phyloP scores from a whole-genome alignment of 352 stramenopile genomes.

The Blastocystis sp. region DNA sequence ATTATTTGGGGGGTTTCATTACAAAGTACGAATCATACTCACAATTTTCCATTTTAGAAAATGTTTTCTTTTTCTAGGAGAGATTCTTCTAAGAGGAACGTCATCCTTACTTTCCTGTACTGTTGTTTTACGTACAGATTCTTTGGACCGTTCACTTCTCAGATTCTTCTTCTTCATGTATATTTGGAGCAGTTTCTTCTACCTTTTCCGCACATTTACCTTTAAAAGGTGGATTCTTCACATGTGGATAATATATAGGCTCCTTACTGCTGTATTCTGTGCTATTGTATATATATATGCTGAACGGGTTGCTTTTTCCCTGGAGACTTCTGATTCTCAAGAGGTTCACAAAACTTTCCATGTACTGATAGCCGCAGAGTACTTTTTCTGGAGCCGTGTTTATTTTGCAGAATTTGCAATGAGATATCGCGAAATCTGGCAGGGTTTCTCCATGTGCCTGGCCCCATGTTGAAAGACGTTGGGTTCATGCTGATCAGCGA shows the following conservation, averaged over 20 bases:
- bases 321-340: background rate
- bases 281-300: background rate
- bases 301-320: background rate
- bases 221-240: background rate
- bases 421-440: conserved; percentile 50
- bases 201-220: conserved; percentile 4
- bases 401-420: conserved; percentile 41
- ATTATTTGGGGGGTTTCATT: background rate
- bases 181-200: conserved; percentile 39
- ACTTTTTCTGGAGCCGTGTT: background rate
- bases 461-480: conserved; percentile 32
- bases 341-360: conserved; percentile 24
- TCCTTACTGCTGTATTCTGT: background rate
- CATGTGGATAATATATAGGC: background rate
- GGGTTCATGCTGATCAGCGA: conserved; percentile 39
- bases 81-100: background rate
- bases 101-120: conserved; percentile 4
- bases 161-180: conserved; percentile 62
- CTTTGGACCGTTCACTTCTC: background rate
- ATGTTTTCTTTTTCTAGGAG: background rate
- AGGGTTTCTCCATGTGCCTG: conserved; percentile 32
- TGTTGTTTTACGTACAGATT: conserved; percentile 18
- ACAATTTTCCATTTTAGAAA: background rate
- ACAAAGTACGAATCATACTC: background rate
- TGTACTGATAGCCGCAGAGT: conserved; percentile 17